Percentiles rank a stretch among this genome's conserved stretches.
Conservation (phyloP, 176 grass and related monocot species). For the Melocanna baccifera region DNA sequence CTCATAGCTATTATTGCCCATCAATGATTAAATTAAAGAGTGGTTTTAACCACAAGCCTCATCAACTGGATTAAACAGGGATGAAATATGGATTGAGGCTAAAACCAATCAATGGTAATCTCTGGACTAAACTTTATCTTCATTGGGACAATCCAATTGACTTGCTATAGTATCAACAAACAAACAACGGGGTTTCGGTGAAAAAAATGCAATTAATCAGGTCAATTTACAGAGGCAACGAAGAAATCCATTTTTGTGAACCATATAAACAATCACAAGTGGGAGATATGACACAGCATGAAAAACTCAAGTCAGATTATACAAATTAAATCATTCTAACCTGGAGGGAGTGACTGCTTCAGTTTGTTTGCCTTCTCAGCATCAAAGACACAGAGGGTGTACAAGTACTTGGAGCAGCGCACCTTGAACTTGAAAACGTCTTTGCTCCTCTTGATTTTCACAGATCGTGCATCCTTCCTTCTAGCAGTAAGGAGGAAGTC, state of each 20-base stretch:
- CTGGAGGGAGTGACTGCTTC: slow-evolving; percentile 73
- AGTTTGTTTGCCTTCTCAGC: slow-evolving; percentile 74
- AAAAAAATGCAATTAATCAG: background rate
- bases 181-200: background rate
- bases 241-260: background rate
- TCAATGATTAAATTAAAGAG: slow-evolving; percentile 19
- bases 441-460: slow-evolving; percentile 84
- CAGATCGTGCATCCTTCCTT: slow-evolving; percentile 71
- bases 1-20: slow-evolving; percentile 78
- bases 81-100: slow-evolving; percentile 22
- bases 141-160: slow-evolving; percentile 28
- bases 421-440: slow-evolving; percentile 78
- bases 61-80: slow-evolving; percentile 4
- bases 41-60: slow-evolving; percentile 45
- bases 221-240: background rate
- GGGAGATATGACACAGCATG: background rate
- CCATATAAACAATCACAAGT: background rate
- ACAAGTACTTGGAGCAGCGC: slow-evolving; percentile 67
- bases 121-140: slow-evolving; percentile 48
- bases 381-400: slow-evolving; percentile 65
- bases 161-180: background rate
- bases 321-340: background rate
- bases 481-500: slow-evolving; percentile 79
- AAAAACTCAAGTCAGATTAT: background rate
- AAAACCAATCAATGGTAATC: slow-evolving; percentile 47